These are phyloP conservation scores for Podospora comata DNA, from an alignment of 495 filamentous ascomycete genomes.

Conservation along the genomic window DNA sequence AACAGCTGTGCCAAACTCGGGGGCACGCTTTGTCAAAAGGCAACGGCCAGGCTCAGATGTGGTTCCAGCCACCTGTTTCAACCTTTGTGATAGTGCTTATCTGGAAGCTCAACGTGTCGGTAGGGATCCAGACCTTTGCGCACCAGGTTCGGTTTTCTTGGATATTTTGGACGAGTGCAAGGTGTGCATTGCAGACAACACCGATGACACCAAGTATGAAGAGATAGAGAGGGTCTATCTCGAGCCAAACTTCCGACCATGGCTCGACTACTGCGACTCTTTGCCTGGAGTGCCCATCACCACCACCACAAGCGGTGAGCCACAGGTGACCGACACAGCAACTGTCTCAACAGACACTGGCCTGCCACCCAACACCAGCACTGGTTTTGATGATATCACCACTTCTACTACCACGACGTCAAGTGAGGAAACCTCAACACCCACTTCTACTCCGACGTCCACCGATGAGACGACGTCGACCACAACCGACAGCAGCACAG, in stretches of 20 bases:
- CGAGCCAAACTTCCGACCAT: conserved; percentile 28
- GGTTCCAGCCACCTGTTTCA: conserved; percentile 49
- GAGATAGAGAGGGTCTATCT: conserved; percentile 26
- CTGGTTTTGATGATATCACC: conserved; percentile 22
- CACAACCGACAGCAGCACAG: background rate
- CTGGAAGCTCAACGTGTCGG: conserved; percentile 48
- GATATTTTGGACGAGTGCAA: conserved; percentile 39
- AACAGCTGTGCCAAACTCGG: conserved; percentile 15
- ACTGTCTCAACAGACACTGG: conserved; percentile 26
- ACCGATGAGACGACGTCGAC: conserved; percentile 4
- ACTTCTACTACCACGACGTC: conserved; percentile 21
- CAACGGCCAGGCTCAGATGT: conserved; percentile 37
- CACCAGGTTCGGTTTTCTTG: conserved; percentile 39
- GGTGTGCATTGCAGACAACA: conserved; percentile 31
- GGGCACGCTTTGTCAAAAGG: background rate
- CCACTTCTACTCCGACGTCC: background rate
- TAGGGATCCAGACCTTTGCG: conserved; percentile 48
- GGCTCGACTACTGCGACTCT: conserved; percentile 33
- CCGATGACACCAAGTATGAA: conserved; percentile 19
- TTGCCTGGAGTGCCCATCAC: conserved; percentile 1
- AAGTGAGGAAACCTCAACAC: background rate
- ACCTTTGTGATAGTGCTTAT: conserved; percentile 50
- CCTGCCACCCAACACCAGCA: conserved; percentile 26
- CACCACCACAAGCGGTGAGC: conserved; percentile 8
- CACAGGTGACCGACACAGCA: conserved; percentile 24